phyloP scores from a whole-genome alignment of 140 eudicot genomes.

The Stevia rebaudiana region DNA sequence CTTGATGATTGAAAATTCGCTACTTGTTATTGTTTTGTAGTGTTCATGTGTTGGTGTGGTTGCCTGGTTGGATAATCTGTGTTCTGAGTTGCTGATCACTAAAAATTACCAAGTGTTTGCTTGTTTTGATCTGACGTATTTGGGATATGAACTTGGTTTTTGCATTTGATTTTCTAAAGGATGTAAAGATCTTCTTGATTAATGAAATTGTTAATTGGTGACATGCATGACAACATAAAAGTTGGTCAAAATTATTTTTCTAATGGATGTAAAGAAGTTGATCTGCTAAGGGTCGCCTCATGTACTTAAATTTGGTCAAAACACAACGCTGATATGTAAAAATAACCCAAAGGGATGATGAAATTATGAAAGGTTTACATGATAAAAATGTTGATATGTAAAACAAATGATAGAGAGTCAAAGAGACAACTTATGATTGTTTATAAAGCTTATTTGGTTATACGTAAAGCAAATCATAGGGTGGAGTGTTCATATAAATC shows the following conservation, averaged over 20 bases:
- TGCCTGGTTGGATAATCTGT: not conserved
- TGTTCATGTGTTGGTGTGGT: not conserved
- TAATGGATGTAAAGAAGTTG: too few species aligned
- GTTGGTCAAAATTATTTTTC: too few species aligned
- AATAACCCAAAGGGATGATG: too few species aligned
- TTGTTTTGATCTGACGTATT: not conserved
- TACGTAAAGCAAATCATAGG: not conserved
- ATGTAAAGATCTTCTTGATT: not conserved
- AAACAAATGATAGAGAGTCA: not conserved
- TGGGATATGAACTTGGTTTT: not conserved
- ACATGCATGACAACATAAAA: constrained; percentile 9
- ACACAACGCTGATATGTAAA: not conserved
- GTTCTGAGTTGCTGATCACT: not conserved
- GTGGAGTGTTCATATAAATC: not conserved
- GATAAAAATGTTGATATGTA: not conserved
- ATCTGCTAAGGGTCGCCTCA: not conserved
- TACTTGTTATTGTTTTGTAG: constrained; percentile 3
- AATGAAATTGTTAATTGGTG: not conserved
- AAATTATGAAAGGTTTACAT: too few species aligned
- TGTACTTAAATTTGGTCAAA: not conserved
- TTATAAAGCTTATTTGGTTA: not conserved
- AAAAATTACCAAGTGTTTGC: not conserved
- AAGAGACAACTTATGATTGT: not conserved
- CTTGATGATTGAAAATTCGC: not conserved
- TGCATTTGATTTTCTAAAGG: constrained; percentile 2